Evolutionary conservation across 805 yeast genomes (phyloP), one percentile per base, ranked within the genome.

Genomic region (Saccharomycopsis olivae): DNA sequence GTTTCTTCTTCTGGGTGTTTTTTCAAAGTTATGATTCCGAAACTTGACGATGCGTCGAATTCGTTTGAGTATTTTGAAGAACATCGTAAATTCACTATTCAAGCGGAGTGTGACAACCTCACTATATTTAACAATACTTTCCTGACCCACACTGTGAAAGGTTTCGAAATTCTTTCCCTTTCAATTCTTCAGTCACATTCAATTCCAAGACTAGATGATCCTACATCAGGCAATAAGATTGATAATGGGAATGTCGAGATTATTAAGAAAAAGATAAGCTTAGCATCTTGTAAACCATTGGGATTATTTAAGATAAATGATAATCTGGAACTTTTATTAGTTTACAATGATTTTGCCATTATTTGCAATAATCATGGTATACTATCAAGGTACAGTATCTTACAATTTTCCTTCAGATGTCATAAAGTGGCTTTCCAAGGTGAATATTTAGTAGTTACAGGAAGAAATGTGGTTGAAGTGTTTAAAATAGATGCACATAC

Each of bases 261-360:
- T 5, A 65, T 71, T 41, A 60, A 61, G 33, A 64, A 61, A 47
- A 52, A 56, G 15, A 47, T 71, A n/a, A 56, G 57, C 14, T 56
- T 62, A 13, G 58, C 66, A 2, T 52, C 53, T 23, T 49, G 53
- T 23, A 61, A 59, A 38, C 84, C 89, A 1, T 57, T 79, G 49
- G 75, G 79, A 2, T 75, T 80, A 68, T 77, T 71, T 53, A 73
- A 73, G 50, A 61, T 80, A n/a, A 56, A 64, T 6, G 71, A 73
- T 35, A 63, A 70, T 38, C 59, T 64, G 11, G 72, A 72, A 38
- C 71, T 77, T 39, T 57, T 82, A 11, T 55, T 82, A 34, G 79
- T 82, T 28, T 85, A 82, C 60, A 81, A 71, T 41, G 76, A 75
- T 39, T 76, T 79, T 50, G 86, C 84, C 3, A 61, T 84, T 2